These are phyloP conservation scores for Papiliotrema laurentii DNA, from an alignment of 1,284 basidiomycete genomes.

Conservation along the genomic window DNA sequence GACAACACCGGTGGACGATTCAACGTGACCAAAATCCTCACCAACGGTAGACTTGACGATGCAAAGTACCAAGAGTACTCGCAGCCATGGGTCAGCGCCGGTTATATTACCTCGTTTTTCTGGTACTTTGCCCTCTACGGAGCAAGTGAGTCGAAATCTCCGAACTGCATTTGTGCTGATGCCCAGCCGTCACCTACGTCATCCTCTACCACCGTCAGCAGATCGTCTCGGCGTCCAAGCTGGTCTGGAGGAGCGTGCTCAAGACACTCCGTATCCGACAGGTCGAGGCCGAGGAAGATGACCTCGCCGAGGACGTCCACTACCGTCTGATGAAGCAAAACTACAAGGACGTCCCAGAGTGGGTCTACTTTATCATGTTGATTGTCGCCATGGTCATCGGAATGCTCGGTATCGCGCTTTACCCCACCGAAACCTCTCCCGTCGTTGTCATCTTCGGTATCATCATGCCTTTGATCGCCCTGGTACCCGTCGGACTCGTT, in stretches of 20 bases:
- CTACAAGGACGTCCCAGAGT: slow-evolving; percentile 13
- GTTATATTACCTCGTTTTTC: slow-evolving; percentile 35
- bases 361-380: slow-evolving; percentile 11
- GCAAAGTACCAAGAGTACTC: slow-evolving; percentile 37
- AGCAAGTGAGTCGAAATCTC: slow-evolving; percentile 12
- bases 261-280: background rate
- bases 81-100: slow-evolving; percentile 34
- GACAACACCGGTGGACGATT: slow-evolving; percentile 30
- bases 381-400: slow-evolving; percentile 3
- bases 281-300: slow-evolving; percentile 18
- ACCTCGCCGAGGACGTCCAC: slow-evolving; percentile 32
- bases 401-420: slow-evolving; percentile 9
- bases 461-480: slow-evolving; percentile 20
- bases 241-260: slow-evolving; percentile 7
- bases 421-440: slow-evolving; percentile 6
- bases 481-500: slow-evolving; percentile 51
- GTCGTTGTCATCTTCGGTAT: slow-evolving; percentile 10
- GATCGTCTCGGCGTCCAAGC: slow-evolving; percentile 39
- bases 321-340: slow-evolving; percentile 17
- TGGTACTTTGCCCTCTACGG: slow-evolving; percentile 41
- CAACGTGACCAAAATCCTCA: slow-evolving; percentile 43
- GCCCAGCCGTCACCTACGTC: slow-evolving; percentile 20
- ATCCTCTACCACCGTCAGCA: slow-evolving; percentile 48
- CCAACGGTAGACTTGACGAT: slow-evolving; percentile 27
- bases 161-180: background rate